A percentile compares a stretch with the other conserved stretches of the same genome.
These are phyloP conservation scores for Globisporangium spiculum DNA, from an alignment of 352 stramenopile genomes.

Conservation along the genomic window DNA sequence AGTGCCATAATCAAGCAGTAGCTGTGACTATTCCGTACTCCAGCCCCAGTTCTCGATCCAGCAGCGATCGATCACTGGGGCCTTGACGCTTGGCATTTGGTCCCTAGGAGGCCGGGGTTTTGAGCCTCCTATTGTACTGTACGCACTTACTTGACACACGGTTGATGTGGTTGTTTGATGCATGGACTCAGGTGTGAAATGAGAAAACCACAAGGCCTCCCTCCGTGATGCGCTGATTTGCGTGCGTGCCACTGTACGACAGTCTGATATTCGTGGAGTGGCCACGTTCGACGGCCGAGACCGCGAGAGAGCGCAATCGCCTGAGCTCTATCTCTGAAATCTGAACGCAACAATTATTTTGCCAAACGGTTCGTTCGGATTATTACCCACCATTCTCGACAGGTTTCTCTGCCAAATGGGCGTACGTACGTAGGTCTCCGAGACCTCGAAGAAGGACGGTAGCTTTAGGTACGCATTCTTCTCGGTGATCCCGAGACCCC, in stretches of 20 bases:
- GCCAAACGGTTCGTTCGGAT: background rate
- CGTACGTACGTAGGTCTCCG: background rate
- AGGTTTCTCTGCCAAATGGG: background rate
- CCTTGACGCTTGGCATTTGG: too few species aligned
- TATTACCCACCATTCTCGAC: background rate
- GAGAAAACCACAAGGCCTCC: background rate
- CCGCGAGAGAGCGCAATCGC: background rate
- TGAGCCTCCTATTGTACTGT: too few species aligned
- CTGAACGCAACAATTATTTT: background rate
- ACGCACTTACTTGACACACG: too few species aligned
- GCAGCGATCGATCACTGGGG: too few species aligned
- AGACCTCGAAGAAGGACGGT: background rate
- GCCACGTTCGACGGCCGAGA: background rate
- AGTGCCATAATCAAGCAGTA: background rate
- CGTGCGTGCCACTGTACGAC: background rate
- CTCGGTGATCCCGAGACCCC: too few species aligned
- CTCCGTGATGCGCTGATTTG: background rate
- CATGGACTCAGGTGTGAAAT: background rate
- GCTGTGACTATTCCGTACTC: background rate
- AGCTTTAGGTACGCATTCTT: background rate
- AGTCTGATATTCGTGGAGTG: background rate
- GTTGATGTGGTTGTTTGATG: too few species aligned
- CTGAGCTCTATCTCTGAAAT: background rate
- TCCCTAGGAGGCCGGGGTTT: too few species aligned
- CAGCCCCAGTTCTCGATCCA: background rate